These are phyloP conservation scores for Phlebopus sp. DNA, from an alignment of 1,284 basidiomycete species.

Conservation along the genomic window DNA sequence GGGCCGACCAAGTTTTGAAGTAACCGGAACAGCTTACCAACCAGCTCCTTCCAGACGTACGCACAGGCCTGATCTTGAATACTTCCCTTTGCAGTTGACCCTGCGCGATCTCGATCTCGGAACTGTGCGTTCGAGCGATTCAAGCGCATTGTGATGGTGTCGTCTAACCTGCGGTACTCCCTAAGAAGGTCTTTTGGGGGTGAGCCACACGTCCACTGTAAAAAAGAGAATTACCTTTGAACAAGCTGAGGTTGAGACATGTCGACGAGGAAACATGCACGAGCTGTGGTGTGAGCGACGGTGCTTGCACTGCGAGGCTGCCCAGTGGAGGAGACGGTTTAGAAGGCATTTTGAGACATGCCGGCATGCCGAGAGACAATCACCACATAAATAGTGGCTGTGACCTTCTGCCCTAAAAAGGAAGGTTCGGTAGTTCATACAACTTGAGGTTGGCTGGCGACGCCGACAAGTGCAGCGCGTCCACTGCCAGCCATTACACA, in stretches of 20 bases:
- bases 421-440: constrained; percentile 31
- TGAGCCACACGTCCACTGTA: constrained; percentile 12
- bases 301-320: constrained; percentile 66
- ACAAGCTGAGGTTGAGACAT: constrained; percentile 77
- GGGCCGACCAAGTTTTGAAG: constrained; percentile 10
- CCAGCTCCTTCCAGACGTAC: constrained; percentile 78
- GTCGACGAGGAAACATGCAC: constrained; percentile 67
- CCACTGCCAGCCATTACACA: too few relatives aligned
- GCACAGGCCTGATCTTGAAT: constrained; percentile 74
- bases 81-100: constrained; percentile 40
- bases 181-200: constrained; percentile 67
- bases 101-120: constrained; percentile 64
- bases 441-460: neutral
- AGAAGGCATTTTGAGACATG: constrained; percentile 42
- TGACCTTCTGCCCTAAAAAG: constrained; percentile 20
- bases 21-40: constrained; percentile 48
- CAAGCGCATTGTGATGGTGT: constrained; percentile 78
- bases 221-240: constrained; percentile 58
- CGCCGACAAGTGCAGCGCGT: neutral
- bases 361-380: constrained; percentile 29
- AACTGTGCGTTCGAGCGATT: constrained; percentile 81
- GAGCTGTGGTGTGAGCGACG: constrained; percentile 53
- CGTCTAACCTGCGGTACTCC: constrained; percentile 84
- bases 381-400: constrained; percentile 21
- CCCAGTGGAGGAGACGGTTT: constrained; percentile 56